phyloP scores from a whole-genome alignment of 2,329 filamentous ascomycete genomes.

The Aspergillus quadrilineatus region DNA sequence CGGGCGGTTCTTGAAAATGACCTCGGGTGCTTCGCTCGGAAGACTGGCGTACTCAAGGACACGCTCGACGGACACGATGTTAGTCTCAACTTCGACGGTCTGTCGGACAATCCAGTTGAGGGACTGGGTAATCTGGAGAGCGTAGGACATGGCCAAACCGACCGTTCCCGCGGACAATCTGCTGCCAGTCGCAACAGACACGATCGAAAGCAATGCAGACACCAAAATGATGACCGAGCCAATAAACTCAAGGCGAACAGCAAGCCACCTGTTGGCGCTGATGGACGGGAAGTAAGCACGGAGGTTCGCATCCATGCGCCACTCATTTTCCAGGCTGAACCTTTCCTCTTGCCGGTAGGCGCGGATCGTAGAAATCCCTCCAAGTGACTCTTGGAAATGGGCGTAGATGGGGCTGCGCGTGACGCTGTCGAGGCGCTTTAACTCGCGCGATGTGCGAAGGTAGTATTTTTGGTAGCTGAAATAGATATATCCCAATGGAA shows the following conservation, averaged over 20 bases:
- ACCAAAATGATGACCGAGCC: constrained; percentile 90
- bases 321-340: constrained; percentile 93
- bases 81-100: constrained; percentile 99
- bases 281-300: constrained; percentile 95
- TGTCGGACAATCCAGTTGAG: constrained; percentile 99
- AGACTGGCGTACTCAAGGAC: constrained; percentile 92
- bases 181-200: constrained; percentile 70
- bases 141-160: constrained; percentile 94
- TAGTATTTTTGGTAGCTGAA: constrained; percentile 97
- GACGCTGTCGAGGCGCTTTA: constrained; percentile 93
- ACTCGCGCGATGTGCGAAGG: constrained; percentile 87
- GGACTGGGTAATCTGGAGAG: constrained; percentile 92
- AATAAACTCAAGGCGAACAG: constrained; percentile 91
- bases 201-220: constrained; percentile 77
- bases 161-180: constrained; percentile 70
- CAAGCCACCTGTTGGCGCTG: constrained; percentile 91
- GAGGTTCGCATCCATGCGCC: constrained; percentile 92
- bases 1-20: constrained; percentile 82
- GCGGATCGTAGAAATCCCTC: constrained; percentile 90
- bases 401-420: constrained; percentile 95
- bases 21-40: constrained; percentile 90
- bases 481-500: constrained; percentile 79
- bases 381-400: constrained; percentile 96
- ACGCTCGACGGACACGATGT: constrained; percentile 97
- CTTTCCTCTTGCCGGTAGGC: constrained; percentile 86